A percentile compares a stretch with the other conserved stretches of the same genome.
phyloP scores from a whole-genome alignment of 2,329 filamentous ascomycete genomes.

The Coniochaeta ligniaria region DNA sequence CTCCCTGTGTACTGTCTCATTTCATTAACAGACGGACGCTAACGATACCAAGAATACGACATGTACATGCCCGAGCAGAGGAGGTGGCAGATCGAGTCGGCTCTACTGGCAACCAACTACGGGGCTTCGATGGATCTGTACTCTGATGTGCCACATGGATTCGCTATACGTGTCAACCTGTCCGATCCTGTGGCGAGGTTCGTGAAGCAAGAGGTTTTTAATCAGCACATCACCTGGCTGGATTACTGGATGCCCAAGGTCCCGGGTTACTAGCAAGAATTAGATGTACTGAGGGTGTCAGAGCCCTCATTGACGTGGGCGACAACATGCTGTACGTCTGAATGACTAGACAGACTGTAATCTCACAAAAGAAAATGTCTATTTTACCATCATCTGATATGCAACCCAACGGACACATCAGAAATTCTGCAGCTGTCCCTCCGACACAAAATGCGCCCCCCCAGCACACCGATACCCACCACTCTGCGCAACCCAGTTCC shows the following conservation, averaged over 20 bases:
- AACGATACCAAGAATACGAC: not conserved
- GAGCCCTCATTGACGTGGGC: too few species aligned
- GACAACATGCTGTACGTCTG: too few species aligned
- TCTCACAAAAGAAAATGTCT: too few species aligned
- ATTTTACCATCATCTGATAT: too few species aligned
- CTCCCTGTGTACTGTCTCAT: not conserved
- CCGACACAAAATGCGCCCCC: not conserved
- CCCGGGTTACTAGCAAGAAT: not conserved
- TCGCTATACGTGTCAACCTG: conserved; percentile 1
- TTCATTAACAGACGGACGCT: not conserved
- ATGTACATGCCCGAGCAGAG: conserved; percentile 2
- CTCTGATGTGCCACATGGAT: conserved; percentile 2
- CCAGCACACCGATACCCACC: not conserved
- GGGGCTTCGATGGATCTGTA: not conserved
- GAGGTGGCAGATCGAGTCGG: conserved; percentile 1
- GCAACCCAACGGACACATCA: too few species aligned
- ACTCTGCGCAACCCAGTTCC: not conserved
- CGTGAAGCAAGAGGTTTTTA: conserved; percentile 1
- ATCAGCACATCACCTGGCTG: not conserved
- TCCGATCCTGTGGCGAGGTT: conserved; percentile 3
- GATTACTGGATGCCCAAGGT: not conserved
- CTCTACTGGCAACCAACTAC: not conserved
- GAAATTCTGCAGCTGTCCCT: not conserved
- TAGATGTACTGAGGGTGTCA: too few species aligned
- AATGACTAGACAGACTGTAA: too few species aligned